These are phyloP conservation scores for Chlorella variabilis DNA, from an alignment of 163 green algal genomes.

Conservation along the genomic window DNA sequence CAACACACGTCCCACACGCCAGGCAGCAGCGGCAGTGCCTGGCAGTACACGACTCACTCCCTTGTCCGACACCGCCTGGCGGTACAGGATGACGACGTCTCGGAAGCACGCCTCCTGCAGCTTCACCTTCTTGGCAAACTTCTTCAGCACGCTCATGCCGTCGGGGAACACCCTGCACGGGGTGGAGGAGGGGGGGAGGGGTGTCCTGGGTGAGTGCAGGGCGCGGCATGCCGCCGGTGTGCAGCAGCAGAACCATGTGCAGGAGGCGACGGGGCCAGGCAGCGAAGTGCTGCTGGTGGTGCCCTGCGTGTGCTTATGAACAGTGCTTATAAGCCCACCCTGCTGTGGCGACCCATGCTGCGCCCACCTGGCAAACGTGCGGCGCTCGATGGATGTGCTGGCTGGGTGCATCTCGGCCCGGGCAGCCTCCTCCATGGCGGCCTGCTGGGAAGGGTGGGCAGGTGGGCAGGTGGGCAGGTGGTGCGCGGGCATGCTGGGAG, in stretches of 20 bases:
- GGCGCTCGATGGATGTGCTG: conserved; percentile 33
- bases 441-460: background rate
- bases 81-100: conserved; percentile 65
- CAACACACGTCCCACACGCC: too few relatives aligned
- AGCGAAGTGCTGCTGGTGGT: too few relatives aligned
- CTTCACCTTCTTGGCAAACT: conserved; percentile 38
- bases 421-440: background rate
- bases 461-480: background rate
- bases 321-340: too few relatives aligned
- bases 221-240: too few relatives aligned
- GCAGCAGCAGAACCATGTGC: too few relatives aligned
- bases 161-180: conserved; percentile 45
- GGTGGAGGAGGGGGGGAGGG: too few relatives aligned
- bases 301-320: too few relatives aligned
- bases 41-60: too few relatives aligned
- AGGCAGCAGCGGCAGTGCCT: too few relatives aligned
- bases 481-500: background rate
- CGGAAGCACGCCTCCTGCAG: conserved; percentile 64
- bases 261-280: too few relatives aligned
- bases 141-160: conserved; percentile 5
- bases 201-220: too few relatives aligned
- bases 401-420: conserved; percentile 1
- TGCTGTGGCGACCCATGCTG: too few relatives aligned
- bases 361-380: conserved; percentile 26
- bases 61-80: conserved; percentile 4